These are phyloP conservation scores for Mortierella hygrophila DNA, from an alignment of 192 early-diverging fungal genomes.

Conservation along the genomic window DNA sequence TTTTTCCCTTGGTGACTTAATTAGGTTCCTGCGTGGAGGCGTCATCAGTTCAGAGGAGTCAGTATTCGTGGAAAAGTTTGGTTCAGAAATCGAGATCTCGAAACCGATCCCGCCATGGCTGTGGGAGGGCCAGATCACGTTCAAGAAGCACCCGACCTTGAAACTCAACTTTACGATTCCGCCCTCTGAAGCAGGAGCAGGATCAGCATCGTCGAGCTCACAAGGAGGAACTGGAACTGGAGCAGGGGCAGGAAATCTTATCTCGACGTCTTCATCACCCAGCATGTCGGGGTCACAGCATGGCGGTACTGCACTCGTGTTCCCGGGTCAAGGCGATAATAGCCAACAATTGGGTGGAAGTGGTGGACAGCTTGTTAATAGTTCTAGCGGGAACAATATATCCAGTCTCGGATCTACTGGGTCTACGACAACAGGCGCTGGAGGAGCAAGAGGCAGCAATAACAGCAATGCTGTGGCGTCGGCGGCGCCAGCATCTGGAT, in stretches of 20 bases:
- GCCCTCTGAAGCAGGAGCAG: slow-evolving; percentile 6
- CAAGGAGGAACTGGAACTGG: slow-evolving; percentile 13
- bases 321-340: slow-evolving; percentile 27
- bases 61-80: slow-evolving; percentile 86
- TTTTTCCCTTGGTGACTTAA: background rate
- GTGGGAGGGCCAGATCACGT: slow-evolving; percentile 73
- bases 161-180: slow-evolving; percentile 70
- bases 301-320: background rate
- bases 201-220: slow-evolving; percentile 7
- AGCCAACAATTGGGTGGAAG: background rate
- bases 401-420: background rate
- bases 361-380: background rate
- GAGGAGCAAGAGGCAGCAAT: background rate
- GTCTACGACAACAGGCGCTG: background rate
- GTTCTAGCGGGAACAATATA: background rate
- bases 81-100: slow-evolving; percentile 74
- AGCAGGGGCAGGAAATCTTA: background rate
- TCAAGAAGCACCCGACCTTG: slow-evolving; percentile 77
- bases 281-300: slow-evolving; percentile 18
- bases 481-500: background rate
- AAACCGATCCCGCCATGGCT: slow-evolving; percentile 73
- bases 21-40: slow-evolving; percentile 64
- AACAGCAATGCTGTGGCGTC: slow-evolving; percentile 11
- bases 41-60: slow-evolving; percentile 76
- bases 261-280: slow-evolving; percentile 26